Percentiles rank a stretch among this genome's conserved stretches.
phyloP scores from a whole-genome alignment of 306 rosid genomes.

The Pyrus betulifolia region DNA sequence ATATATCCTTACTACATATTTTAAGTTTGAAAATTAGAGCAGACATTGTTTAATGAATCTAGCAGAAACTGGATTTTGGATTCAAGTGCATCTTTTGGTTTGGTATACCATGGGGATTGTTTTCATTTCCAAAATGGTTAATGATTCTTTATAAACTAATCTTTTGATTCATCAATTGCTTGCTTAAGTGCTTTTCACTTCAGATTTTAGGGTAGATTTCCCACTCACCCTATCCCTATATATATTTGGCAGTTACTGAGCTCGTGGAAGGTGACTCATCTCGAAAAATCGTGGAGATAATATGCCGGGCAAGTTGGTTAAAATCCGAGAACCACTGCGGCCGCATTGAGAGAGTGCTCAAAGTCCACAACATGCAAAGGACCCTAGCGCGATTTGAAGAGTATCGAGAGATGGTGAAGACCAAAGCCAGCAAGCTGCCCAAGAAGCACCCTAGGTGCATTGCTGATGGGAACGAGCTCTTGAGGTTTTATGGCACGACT shows the following conservation, averaged over 20 bases:
- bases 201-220: neutral
- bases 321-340: constrained; percentile 69
- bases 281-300: constrained; percentile 83
- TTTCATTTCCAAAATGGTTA: neutral
- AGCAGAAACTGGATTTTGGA: neutral
- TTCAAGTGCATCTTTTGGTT: neutral
- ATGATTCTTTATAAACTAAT: neutral
- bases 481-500: constrained; percentile 81
- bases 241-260: constrained; percentile 60
- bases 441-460: constrained; percentile 94
- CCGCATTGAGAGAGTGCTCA: constrained; percentile 73
- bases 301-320: constrained; percentile 76
- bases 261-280: constrained; percentile 93
- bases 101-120: neutral
- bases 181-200: neutral
- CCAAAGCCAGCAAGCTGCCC: constrained; percentile 79
- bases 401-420: constrained; percentile 76
- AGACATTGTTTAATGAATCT: constrained; percentile 1
- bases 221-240: neutral
- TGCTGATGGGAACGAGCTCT: constrained; percentile 90
- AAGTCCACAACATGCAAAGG: constrained; percentile 94
- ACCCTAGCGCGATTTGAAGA: constrained; percentile 87
- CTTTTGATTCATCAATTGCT: neutral
- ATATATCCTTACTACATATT: neutral
- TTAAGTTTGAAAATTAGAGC: neutral